phyloP scores from a whole-genome alignment of 257 asterid species.

The Avicennia marina region DNA sequence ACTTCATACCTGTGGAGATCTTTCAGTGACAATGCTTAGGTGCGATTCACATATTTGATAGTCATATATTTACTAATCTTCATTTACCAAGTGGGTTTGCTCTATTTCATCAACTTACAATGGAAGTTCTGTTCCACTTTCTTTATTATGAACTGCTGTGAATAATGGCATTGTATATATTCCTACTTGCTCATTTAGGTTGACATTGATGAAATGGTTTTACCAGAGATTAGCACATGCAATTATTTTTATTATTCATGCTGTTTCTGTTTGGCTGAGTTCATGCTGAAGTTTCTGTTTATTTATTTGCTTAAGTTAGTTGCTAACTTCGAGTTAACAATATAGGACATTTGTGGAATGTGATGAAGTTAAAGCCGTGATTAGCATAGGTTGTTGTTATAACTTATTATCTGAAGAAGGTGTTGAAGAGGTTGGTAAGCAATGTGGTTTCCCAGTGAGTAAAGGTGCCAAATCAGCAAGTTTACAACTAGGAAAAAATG shows the following conservation, averaged over 20 bases:
- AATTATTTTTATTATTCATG: not conserved
- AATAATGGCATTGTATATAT: too few species aligned
- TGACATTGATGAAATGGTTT: too few species aligned
- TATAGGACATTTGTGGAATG: conserved; percentile 73
- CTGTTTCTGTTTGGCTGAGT: too few species aligned
- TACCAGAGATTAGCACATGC: too few species aligned
- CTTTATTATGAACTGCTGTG: too few species aligned
- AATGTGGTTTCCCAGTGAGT: conserved; percentile 81
- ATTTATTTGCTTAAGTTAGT: conserved; percentile 9
- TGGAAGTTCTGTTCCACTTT: too few species aligned
- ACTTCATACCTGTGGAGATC: conserved; percentile 97
- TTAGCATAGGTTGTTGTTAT: conserved; percentile 94
- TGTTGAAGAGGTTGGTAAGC: conserved; percentile 25
- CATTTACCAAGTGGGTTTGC: too few species aligned
- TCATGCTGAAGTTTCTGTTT: conserved; percentile 10
- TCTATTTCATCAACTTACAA: too few species aligned
- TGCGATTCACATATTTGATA: conserved; percentile 19
- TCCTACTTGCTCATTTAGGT: too few species aligned
- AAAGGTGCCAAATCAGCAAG: conserved; percentile 56
- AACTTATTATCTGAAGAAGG: conserved; percentile 75
- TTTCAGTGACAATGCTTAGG: conserved; percentile 95
- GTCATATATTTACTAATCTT: not conserved
- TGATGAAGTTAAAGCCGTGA: conserved; percentile 63
- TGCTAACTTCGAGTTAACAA: conserved; percentile 20
- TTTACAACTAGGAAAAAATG: conserved; percentile 52